A percentile compares a stretch with the other conserved stretches of the same genome.
These are phyloP conservation scores for Termitomyces sp. DNA, from an alignment of 768 basidiomycete species.

Conservation along the genomic window DNA sequence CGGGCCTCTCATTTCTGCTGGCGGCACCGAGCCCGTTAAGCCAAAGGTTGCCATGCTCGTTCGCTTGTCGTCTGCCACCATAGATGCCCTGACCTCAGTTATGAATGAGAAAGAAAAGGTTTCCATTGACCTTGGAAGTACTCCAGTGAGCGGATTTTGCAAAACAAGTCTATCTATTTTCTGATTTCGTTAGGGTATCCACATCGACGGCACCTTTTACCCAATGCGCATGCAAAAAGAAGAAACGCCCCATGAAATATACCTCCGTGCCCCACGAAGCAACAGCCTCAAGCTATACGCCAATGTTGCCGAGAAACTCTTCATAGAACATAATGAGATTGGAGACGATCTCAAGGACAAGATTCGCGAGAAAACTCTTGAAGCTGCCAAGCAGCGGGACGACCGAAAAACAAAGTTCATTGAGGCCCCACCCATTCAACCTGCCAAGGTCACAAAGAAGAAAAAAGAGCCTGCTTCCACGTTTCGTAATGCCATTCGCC, in stretches of 20 bases:
- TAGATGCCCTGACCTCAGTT: conserved; percentile 59
- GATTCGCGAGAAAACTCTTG: conserved; percentile 44
- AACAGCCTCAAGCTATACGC: conserved; percentile 66
- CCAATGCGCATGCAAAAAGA: conserved; percentile 56
- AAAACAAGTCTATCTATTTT: neutral
- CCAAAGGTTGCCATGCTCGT: conserved; percentile 77
- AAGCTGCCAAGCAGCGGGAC: conserved; percentile 41
- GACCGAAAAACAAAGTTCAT: conserved; percentile 49
- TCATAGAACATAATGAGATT: conserved; percentile 58
- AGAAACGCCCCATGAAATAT: conserved; percentile 65
- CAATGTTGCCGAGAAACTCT: conserved; percentile 71
- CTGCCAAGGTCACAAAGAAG: conserved; percentile 35
- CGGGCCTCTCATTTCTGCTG: conserved; percentile 54
- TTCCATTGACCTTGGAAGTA: conserved; percentile 61
- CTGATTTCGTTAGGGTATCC: conserved; percentile 49
- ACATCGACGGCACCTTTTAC: conserved; percentile 65
- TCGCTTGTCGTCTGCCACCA: conserved; percentile 69
- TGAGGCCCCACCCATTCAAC: conserved; percentile 43
- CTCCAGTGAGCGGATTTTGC: conserved; percentile 44
- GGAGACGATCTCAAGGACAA: conserved; percentile 42
- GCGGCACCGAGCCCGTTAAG: conserved; percentile 53
- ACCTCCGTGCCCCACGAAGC: conserved; percentile 47
- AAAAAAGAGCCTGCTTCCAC: conserved; percentile 34
- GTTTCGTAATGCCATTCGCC: conserved; percentile 39
- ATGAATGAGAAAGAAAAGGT: conserved; percentile 40